Evolutionary conservation across 2,329 filamentous ascomycete species (phyloP), one percentile per base, ranked within the genome.

Genomic region (Nemania serpens): DNA sequence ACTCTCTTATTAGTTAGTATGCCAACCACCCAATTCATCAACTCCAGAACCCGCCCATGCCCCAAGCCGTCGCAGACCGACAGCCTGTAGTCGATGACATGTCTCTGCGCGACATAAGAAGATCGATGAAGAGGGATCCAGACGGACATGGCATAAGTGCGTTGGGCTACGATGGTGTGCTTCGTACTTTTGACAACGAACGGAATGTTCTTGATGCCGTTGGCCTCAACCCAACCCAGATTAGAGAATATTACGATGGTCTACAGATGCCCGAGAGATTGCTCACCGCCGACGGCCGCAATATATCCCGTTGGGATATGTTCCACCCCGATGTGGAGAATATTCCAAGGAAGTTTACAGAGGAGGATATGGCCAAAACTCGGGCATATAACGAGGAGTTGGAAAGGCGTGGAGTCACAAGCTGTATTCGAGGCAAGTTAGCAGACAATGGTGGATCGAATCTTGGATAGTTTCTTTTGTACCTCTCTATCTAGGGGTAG

Each of bases 1-100:
- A 10, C 72, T 75, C 62, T 79, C 74, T 18, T 53, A 58, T 53
- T 51, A 29, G 25, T 29, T 4, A 58, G 33, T 52, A 51, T 51
- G 48, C 55, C 43, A 51, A 51, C 39, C 34, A 58, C 43, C 52
- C 36, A 29, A 58, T 58, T 42, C 25, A 58, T 33, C 55, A 58
- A 33, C 39, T 51, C 47, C 48, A 58, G 52, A 55, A 55, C 52
- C 52, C 41, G 29, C 39, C 39, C 52, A 55, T 55, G 42, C 52
- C 52, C 42, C 29, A 55, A 47, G 52, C 52, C 52, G 52, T 55
- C 29, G 52, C 52, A 55, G 52, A 55, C 42, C 42, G 33, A 55
- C 52, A 55, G 39, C 25, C 52, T 47, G 41, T 18, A 55, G 41
- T 41, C 52, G 52, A 55, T 37, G 52, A 55, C 36, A 55, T 55